Base-by-base conservation (phyloP, 805 yeast species). In the Saccharomycopsis capsularis region DNA sequence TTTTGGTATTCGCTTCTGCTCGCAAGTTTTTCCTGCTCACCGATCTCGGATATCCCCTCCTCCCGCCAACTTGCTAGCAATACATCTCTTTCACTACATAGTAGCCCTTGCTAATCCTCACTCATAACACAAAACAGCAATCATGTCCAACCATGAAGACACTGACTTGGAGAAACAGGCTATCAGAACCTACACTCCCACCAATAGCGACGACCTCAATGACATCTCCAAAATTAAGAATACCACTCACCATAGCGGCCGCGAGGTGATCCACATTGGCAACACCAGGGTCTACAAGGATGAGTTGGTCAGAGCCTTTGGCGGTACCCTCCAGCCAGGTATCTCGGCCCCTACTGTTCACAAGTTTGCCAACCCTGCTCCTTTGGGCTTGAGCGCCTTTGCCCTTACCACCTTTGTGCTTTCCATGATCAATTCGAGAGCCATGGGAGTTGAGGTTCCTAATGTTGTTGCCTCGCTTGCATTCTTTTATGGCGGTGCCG, bases 311-410 rank as follows among this genome's bases (percentile, higher is more conserved):
- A 65, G 65, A 23, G 91, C 91, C 2, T 84, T 84, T 55, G 96
- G 95, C 64, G 96, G 96, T 81, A 73, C 84, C 18, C 68, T 85
- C 61, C 80, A 81, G 56, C 87, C 93, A 22, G 91, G 87, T 70
- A 42, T 70, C 48, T 63, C 76, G 25, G 71, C 75, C n/a, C 74
- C 78, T 3, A 74, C 91, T 15, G 60, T 67, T 6, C 80, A 81
- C 57, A 72, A 73, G 55, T 71, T 81, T 56, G 86, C 78, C 41
- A 80, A 79, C 59, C 84, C 86, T 13, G 81, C 81, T 32, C 84
- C 86, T 5, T 63, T 81, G 37, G 87, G 86, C 7, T 60, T 81
- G 43, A 65, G 72, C 36, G 85, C 76, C 0, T 81, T 81, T 59
- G 82, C 85, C 2, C 58, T 79, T 51, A 78, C 85, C 3, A 79